These are phyloP conservation scores for Sarocladium strictum DNA, from an alignment of 2,329 filamentous ascomycete genomes.

Conservation along the genomic window DNA sequence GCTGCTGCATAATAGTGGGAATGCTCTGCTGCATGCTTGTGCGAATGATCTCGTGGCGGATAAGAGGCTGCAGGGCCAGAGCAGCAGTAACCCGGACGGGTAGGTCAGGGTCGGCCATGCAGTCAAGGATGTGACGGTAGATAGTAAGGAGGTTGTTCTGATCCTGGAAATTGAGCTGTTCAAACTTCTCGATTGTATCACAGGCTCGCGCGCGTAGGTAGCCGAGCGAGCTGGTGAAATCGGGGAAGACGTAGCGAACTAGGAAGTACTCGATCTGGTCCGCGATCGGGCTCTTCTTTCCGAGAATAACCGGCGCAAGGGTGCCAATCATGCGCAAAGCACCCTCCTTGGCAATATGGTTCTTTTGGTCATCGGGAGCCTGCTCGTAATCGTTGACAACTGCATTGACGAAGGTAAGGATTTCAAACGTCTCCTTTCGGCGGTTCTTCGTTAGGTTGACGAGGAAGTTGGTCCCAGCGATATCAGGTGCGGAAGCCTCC, in stretches of 20 bases:
- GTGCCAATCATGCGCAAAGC: slow-evolving; percentile 96
- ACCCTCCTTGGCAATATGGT: slow-evolving; percentile 92
- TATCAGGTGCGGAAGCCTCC: slow-evolving; percentile 89
- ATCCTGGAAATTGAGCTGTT: slow-evolving; percentile 95
- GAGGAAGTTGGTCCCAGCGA: slow-evolving; percentile 93
- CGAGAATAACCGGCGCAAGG: slow-evolving; percentile 84
- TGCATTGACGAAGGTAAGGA: slow-evolving; percentile 90
- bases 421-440: slow-evolving; percentile 91
- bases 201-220: slow-evolving; percentile 92
- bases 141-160: slow-evolving; percentile 92
- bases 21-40: slow-evolving; percentile 97
- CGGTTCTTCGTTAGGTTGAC: slow-evolving; percentile 90
- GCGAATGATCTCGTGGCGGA: slow-evolving; percentile 89
- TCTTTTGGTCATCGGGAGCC: slow-evolving; percentile 81
- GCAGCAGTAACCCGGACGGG: slow-evolving; percentile 93
- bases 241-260: slow-evolving; percentile 95
- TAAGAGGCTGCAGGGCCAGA: slow-evolving; percentile 88
- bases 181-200: slow-evolving; percentile 96
- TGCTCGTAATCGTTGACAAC: slow-evolving; percentile 90
- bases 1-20: slow-evolving; percentile 97
- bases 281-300: slow-evolving; percentile 97
- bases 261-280: slow-evolving; percentile 98
- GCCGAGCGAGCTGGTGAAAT: slow-evolving; percentile 87
- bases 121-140: slow-evolving; percentile 94
- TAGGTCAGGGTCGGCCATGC: slow-evolving; percentile 89